Conservation (phyloP, 768 basidiomycete species). For the Russula foetens region DNA sequence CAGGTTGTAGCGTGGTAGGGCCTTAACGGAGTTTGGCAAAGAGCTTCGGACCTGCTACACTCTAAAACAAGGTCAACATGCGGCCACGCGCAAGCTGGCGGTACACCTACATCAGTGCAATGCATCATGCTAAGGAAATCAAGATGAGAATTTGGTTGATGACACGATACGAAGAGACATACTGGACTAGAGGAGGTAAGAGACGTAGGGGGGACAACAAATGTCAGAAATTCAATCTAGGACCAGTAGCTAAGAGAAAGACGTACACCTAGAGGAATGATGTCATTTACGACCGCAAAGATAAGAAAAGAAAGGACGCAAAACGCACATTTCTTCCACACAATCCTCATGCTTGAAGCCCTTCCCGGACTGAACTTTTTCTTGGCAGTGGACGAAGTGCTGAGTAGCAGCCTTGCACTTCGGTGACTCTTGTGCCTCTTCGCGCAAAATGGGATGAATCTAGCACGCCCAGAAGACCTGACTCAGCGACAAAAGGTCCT, state of each 20-base stretch:
- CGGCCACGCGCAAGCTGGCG: neutral
- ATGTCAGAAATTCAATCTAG: neutral
- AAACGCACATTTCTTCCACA: slow-evolving; percentile 77
- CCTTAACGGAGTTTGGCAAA: slow-evolving; percentile 64
- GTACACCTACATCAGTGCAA: slow-evolving; percentile 69
- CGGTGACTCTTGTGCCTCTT: slow-evolving; percentile 60
- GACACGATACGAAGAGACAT: slow-evolving; percentile 27
- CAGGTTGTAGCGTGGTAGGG: neutral
- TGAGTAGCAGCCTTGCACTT: slow-evolving; percentile 63
- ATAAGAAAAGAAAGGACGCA: neutral
- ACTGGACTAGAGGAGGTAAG: slow-evolving; percentile 51
- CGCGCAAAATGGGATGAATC: slow-evolving; percentile 62
- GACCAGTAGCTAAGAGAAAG: neutral
- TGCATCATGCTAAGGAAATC: slow-evolving; percentile 74
- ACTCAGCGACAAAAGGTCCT: neutral
- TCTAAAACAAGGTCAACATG: slow-evolving; percentile 24
- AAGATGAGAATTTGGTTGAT: slow-evolving; percentile 9
- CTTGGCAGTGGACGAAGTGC: slow-evolving; percentile 88
- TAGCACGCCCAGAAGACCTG: slow-evolving; percentile 25
- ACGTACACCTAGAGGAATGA: slow-evolving; percentile 22
- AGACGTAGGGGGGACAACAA: neutral
- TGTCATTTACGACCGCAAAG: neutral
- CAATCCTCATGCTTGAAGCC: slow-evolving; percentile 91
- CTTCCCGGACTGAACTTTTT: slow-evolving; percentile 74
- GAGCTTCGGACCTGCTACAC: slow-evolving; percentile 67